Evolutionary conservation across 345 rosid species (phyloP).

Genomic region (Gossypium australe): DNA sequence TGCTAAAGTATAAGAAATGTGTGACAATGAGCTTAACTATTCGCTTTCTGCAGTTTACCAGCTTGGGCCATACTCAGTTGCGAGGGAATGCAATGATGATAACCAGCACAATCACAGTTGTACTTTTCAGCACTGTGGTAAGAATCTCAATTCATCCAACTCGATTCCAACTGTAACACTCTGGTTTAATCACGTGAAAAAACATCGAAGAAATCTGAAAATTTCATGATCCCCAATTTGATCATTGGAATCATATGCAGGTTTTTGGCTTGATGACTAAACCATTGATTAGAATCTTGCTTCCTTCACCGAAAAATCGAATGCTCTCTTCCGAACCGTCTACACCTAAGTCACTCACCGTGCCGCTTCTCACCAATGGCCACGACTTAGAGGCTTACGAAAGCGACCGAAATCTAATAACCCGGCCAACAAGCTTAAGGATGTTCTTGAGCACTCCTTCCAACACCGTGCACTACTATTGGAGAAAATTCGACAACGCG

Average conservation of each 20-base stretch:
- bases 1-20: neutral
- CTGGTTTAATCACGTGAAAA: neutral
- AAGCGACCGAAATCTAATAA: constrained; percentile 21
- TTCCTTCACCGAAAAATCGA: constrained; percentile 47
- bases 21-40: neutral
- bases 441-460: constrained; percentile 67
- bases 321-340: constrained; percentile 48
- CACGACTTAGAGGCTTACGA: constrained; percentile 25
- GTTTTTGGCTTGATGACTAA: constrained; percentile 84
- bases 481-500: constrained; percentile 69
- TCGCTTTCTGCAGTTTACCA: constrained; percentile 50
- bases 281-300: constrained; percentile 69
- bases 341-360: constrained; percentile 42
- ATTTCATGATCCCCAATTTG: neutral
- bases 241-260: constrained; percentile 30
- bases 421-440: constrained; percentile 33
- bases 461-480: constrained; percentile 65
- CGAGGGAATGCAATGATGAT: constrained; percentile 81
- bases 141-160: constrained; percentile 11
- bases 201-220: neutral
- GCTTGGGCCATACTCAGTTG: constrained; percentile 50
- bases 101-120: constrained; percentile 90
- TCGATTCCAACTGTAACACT: neutral
- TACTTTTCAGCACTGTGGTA: constrained; percentile 93
- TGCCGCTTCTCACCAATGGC: constrained; percentile 48